Base-by-base conservation (phyloP, 2,329 filamentous ascomycete species). In the Epichloe elymi region DNA sequence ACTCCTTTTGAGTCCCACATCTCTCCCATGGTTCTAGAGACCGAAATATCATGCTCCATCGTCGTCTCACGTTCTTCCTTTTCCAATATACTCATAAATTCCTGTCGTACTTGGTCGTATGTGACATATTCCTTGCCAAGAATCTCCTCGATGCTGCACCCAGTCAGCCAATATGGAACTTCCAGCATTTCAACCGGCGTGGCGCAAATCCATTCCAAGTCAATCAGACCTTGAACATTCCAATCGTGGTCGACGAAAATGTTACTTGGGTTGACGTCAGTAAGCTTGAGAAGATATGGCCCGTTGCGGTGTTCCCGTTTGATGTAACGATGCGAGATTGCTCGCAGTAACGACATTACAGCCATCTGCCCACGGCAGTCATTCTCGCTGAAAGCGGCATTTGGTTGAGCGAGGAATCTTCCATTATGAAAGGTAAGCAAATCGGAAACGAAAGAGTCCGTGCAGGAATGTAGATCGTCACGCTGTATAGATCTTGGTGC, bases 241-340 rank as follows among this genome's bases (percentile, higher is more conserved):
- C 60, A 66, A 15, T 62, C 43, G 19, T 59, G 42, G 42, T 66
- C 60, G 15, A 65, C 59, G 26, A 66, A 63, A 4, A 65, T 64
- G 48, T 71, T 71, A 37, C 62, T 65, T 30, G 61, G 55, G 45
- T 68, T 66, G 15, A 70, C 51, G 51, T 71, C 65, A 23, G 63
- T 67, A 1, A 71, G 59, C 1, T 48, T 56, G 33, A 62, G 56
- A 19, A 61, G 49, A 48, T 66, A 70, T 5, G 63, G 65, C 2
- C 65, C 63, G 17, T 61, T 45, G 4, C 63, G 57, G 12, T 55
- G 50, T 12, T 58, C 50, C 4, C 55, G 52, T 14, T 49, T 50
- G 19, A 59, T 53, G 14, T 59, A 63, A 5, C 55, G 52, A 11
- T 55, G 57, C 15, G 42, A 26, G 5, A 45, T 5, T 17, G 42